Conservation (phyloP, 805 yeast genomes). For the Millerago galiae region DNA sequence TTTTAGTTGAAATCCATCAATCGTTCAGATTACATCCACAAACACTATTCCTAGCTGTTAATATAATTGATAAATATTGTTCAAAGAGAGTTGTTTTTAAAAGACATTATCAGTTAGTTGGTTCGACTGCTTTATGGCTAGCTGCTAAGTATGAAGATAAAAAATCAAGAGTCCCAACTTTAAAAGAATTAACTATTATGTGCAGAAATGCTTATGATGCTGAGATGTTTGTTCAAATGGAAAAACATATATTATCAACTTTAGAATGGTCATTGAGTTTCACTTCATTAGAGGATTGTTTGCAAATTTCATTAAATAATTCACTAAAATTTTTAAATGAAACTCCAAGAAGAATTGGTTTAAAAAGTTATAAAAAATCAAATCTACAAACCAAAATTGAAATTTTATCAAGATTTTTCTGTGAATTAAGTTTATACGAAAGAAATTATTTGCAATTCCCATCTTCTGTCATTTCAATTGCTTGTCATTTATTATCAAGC, state of each 20-base stretch:
- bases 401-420: slow-evolving; percentile 40
- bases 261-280: slow-evolving; percentile 51
- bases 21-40: slow-evolving; percentile 55
- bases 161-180: slow-evolving; percentile 58
- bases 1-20: slow-evolving; percentile 60
- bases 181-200: slow-evolving; percentile 55
- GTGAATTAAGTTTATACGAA: slow-evolving; percentile 48
- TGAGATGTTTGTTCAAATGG: slow-evolving; percentile 71
- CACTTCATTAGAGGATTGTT: slow-evolving; percentile 24
- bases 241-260: slow-evolving; percentile 63
- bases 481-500: slow-evolving; percentile 47
- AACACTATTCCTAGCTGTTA: slow-evolving; percentile 61
- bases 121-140: slow-evolving; percentile 82
- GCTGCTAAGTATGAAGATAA: slow-evolving; percentile 74
- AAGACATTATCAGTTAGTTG: slow-evolving; percentile 78
- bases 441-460: slow-evolving; percentile 40
- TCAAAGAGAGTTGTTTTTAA: slow-evolving; percentile 72
- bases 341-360: slow-evolving; percentile 17
- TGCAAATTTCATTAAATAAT: slow-evolving; percentile 16
- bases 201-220: slow-evolving; percentile 61
- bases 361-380: slow-evolving; percentile 12
- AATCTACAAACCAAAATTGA: slow-evolving; percentile 10
- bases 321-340: slow-evolving; percentile 10
- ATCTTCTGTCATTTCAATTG: slow-evolving; percentile 39
- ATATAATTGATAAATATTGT: slow-evolving; percentile 78